Base-by-base conservation (phyloP, 2,329 filamentous ascomycete genomes). In the Akanthomyces lecanii region DNA sequence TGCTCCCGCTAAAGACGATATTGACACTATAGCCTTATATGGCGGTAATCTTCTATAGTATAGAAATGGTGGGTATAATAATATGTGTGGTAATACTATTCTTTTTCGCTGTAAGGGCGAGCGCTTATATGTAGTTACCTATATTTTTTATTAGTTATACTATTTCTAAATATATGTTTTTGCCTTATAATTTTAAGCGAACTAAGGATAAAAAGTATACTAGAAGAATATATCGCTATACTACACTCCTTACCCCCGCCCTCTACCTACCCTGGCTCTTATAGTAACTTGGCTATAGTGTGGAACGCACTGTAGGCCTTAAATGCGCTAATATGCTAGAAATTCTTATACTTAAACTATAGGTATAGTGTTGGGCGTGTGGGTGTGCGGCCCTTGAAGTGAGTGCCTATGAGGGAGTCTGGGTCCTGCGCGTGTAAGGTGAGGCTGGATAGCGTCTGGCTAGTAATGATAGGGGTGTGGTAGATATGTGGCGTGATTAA, bases 331-430 rank as follows among this genome's bases (percentile, higher is more conserved):
- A 96, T 87, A 62, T 87, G 86, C 79, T 98, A 94, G 63, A 91
- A 80, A 75, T 97, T 97, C 80, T 98, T 95, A 75, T 91, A 96
- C 79, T 98, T 98, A 84, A 98, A 96, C 80, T 91, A 95, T 59
- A 98, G 81, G 14, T 85, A 81, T 45, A 97, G 78, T 56, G 78
- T 84, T 0, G 92, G 92, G 4, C 73, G 77, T 0, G 89, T 85
- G 0, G 87, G 82, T 18, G 72, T 71, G 45, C 81, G 77, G 6
- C 82, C 83, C 68, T 82, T 73, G 78, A 82, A 87, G 66, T 78
- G 75, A 4, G 87, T 89, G 16, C 80, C 30, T 33, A 8, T 83
- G 52, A 74, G 69, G 0, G 89, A 78, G 5, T 82, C 79, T 4
- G 40, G 30, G 30, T 33, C 18, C 67, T 89, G 87, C 8, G 89